phyloP scores from a whole-genome alignment of 2,329 filamentous ascomycete species.

The Waltergamsia citrina region DNA sequence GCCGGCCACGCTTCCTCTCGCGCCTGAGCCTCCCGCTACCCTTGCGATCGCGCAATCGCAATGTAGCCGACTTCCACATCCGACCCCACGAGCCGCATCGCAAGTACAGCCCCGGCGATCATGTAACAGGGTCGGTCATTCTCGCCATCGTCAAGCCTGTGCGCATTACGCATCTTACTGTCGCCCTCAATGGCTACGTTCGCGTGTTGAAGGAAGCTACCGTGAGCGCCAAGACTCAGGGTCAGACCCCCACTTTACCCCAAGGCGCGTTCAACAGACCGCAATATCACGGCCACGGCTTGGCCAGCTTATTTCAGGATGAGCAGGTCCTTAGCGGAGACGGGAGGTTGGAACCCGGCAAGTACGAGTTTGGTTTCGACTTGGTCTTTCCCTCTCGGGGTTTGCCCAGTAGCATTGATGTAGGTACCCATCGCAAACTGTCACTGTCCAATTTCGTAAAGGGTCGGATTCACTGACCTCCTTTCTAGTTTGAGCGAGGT shows the following conservation, averaged over 20 bases:
- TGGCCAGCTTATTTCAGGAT: constrained; percentile 75
- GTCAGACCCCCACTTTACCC: constrained; percentile 25
- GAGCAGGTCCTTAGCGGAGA: constrained; percentile 73
- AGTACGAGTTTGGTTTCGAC: constrained; percentile 73
- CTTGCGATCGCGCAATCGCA: constrained; percentile 44
- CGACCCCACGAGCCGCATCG: constrained; percentile 68
- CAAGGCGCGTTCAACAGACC: constrained; percentile 26
- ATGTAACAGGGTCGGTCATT: constrained; percentile 63
- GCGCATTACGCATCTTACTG: constrained; percentile 70
- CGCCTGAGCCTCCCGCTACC: constrained; percentile 40
- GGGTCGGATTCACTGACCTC: not conserved
- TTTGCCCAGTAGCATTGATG: constrained; percentile 89
- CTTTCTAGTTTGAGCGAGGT: constrained; percentile 77
- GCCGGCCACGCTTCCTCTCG: constrained; percentile 34
- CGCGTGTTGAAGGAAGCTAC: constrained; percentile 66
- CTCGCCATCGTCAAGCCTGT: constrained; percentile 65
- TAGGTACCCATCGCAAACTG: constrained; percentile 36
- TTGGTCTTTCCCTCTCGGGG: constrained; percentile 58
- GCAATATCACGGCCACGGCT: constrained; percentile 65
- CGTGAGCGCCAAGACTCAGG: constrained; percentile 41
- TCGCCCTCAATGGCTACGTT: constrained; percentile 69
- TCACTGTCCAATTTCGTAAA: not conserved
- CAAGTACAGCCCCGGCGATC: constrained; percentile 66
- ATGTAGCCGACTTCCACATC: constrained; percentile 71
- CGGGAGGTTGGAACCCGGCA: constrained; percentile 62